Evolutionary conservation across 768 basidiomycete genomes (phyloP), one percentile per base, ranked within the genome.

Genomic region (Naganishia vaughanmartiniae): DNA sequence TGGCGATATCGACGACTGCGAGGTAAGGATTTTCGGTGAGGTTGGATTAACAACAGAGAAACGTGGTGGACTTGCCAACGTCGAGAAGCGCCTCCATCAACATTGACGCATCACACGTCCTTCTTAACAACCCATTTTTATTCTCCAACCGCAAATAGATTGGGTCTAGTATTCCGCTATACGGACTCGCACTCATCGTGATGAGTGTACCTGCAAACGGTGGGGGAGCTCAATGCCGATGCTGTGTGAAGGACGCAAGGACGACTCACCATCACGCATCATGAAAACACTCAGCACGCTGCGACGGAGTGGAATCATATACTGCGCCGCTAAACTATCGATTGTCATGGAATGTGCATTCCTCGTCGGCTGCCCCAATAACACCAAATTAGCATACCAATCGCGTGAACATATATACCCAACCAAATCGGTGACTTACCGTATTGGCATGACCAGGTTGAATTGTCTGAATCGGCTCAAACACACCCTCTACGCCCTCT

Each of bases 81-180:
- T 81, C 80, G 28, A 81, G 67, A 19, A 81, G 69, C 3, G 77
- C 80, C 60, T 81, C 69, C 39, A 78, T 75, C 26, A 81, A 72
- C 80, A 81, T 81, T 66, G 79, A 80, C 34, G 76, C 76, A 75
- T 81, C 80, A 24, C 74, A 76, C 7, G 77, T 77, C 54, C 76
- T 46, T 51, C 80, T 74, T 15, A 81, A 63, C 34, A 81, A 58
- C 71, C 78, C 78, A 30, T 75, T 70, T 46, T 76, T 75, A 58
- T 79, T 76, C 42, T 79, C 78, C 55, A 81, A 55, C 34, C 80
- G 56, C 2, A 67, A 72, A 65, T 81, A 81, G 26, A 81, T 78
- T 9, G 80, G 80, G 3, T 74, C 70, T 10, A 81, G 70, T 0
- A 79, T 75, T 30, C 78, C 79, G 28, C 54, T 28, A 70, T 74